Percentiles rank a stretch among this genome's conserved stretches.
phyloP scores from a whole-genome alignment of 2,329 filamentous ascomycete genomes.

The Pseudopyricularia javanii region DNA sequence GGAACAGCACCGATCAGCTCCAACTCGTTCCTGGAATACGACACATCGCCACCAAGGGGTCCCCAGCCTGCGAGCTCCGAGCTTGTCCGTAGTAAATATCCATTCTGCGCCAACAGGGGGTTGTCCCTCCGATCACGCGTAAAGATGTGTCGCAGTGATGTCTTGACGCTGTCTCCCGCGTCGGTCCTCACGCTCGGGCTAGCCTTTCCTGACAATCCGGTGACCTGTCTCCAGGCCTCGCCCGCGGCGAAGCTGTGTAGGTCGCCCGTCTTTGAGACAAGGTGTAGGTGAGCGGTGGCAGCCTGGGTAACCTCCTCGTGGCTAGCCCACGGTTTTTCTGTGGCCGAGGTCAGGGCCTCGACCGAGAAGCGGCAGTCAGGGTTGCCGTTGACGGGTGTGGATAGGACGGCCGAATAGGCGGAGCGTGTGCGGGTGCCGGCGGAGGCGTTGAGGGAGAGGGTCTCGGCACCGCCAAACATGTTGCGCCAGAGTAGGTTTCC shows the following conservation, averaged over 20 bases:
- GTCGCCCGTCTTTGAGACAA: conserved; percentile 44
- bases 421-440: conserved; percentile 83
- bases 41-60: conserved; percentile 73
- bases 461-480: conserved; percentile 87
- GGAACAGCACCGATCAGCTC: conserved; percentile 69
- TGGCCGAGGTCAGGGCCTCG: conserved; percentile 72
- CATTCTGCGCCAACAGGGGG: conserved; percentile 69
- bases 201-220: conserved; percentile 57
- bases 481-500: conserved; percentile 80
- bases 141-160: conserved; percentile 24
- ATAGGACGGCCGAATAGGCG: conserved; percentile 77
- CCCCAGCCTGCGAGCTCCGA: conserved; percentile 83
- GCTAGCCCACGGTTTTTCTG: conserved; percentile 83
- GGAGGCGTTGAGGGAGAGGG: conserved; percentile 74
- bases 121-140: conserved; percentile 65
- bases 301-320: conserved; percentile 84
- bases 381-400: conserved; percentile 72
- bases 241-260: conserved; percentile 71
- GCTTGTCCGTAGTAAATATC: conserved; percentile 67
- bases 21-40: conserved; percentile 86
- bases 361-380: conserved; percentile 69
- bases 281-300: conserved; percentile 58
- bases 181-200: conserved; percentile 73
- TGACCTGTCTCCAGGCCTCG: conserved; percentile 79
- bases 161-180: conserved; percentile 61